Conservation (phyloP, 768 basidiomycete genomes). For the Kwoniella dejecticola region DNA sequence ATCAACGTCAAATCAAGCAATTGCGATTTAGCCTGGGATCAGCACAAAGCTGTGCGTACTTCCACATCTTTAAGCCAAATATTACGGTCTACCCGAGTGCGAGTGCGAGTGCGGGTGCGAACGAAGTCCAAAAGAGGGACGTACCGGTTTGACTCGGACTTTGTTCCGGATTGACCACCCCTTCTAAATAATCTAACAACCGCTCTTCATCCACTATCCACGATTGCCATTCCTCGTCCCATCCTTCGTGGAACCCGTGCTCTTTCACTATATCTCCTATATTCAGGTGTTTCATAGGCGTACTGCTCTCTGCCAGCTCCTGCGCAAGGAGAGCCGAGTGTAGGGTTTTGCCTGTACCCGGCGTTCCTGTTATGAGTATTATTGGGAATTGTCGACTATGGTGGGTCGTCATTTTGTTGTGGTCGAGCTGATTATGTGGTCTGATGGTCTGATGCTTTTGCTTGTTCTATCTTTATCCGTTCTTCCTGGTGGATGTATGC, state of each 20-base stretch:
- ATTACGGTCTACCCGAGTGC: no score
- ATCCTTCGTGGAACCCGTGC: conserved; percentile 75
- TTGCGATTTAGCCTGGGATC: no score
- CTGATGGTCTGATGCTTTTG: no score
- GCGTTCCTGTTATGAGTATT: conserved; percentile 57
- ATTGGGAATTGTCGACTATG: conserved; percentile 52
- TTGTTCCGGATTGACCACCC: conserved; percentile 37
- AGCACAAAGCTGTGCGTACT: no score
- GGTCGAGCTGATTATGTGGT: background rate
- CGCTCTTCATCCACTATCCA: conserved; percentile 96
- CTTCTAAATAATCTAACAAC: conserved; percentile 60
- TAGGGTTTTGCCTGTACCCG: conserved; percentile 86
- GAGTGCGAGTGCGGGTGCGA: no score
- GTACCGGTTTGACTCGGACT: conserved; percentile 35
- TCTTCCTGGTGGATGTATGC: no score
- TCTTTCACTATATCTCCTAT: conserved; percentile 88
- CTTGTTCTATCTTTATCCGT: no score
- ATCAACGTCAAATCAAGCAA: no score
- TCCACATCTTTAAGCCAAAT: no score
- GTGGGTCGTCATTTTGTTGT: conserved; percentile 50
- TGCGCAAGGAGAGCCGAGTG: conserved; percentile 80
- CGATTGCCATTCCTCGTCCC: conserved; percentile 91
- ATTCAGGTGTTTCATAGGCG: conserved; percentile 76
- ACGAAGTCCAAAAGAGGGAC: background rate
- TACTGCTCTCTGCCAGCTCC: conserved; percentile 60